Evolutionary conservation across 352 stramenopile genomes (phyloP).

Genomic region (Thalassiosira hispida): DNA sequence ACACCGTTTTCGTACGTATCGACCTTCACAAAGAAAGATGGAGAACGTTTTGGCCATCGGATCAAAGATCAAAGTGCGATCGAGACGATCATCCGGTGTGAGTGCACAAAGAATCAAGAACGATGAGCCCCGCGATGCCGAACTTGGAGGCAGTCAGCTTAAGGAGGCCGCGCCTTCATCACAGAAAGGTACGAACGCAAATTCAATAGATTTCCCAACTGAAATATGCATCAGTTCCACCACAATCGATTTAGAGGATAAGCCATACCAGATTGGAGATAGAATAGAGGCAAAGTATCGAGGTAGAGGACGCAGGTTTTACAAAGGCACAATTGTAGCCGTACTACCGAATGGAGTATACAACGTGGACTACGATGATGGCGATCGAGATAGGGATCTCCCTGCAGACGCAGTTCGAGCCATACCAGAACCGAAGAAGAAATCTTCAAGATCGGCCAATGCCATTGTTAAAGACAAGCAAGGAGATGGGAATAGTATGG

Average conservation of each 20-base stretch:
- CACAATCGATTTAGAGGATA: background rate
- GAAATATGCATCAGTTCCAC: background rate
- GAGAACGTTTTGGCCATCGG: no score
- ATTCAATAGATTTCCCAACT: background rate
- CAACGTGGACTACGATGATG: constrained; percentile 32
- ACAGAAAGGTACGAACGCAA: background rate
- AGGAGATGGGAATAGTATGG: background rate
- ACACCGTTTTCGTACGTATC: no score
- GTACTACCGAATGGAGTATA: background rate
- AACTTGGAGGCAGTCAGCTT: no score
- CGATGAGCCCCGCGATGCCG: no score
- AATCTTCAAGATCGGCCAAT: background rate
- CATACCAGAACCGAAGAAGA: constrained; percentile 7
- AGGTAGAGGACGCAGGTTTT: constrained; percentile 10
- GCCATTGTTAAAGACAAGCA: background rate
- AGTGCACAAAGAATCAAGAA: no score
- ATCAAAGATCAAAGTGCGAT: no score
- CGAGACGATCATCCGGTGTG: no score
- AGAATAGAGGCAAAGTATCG: constrained; percentile 30
- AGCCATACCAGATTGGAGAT: constrained; percentile 17
- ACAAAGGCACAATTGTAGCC: constrained; percentile 2
- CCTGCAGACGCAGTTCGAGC: constrained; percentile 5
- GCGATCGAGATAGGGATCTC: constrained; percentile 14
- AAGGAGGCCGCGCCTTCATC: no score
- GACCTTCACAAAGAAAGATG: no score